phyloP scores from a whole-genome alignment of 257 asterid species.

The Gardenia jasminoides region DNA sequence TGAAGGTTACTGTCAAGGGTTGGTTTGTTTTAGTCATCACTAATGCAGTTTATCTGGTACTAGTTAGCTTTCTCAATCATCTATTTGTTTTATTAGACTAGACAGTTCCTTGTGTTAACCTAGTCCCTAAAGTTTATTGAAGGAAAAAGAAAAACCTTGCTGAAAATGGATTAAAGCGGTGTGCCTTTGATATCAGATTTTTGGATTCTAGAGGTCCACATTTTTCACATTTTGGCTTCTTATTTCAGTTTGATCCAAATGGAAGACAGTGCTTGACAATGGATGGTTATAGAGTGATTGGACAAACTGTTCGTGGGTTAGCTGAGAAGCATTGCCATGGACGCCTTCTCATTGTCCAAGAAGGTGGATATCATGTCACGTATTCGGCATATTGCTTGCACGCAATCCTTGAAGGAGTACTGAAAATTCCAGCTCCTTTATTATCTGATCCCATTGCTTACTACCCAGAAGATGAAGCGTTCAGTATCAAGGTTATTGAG shows the following conservation, averaged over 20 bases:
- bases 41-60: not conserved
- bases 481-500: slow-evolving; percentile 38
- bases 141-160: not conserved
- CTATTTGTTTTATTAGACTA: no score
- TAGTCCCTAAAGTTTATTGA: no score
- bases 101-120: not conserved
- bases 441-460: slow-evolving; percentile 76
- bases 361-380: slow-evolving; percentile 94
- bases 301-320: slow-evolving; percentile 52
- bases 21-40: not conserved
- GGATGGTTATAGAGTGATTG: slow-evolving; percentile 79
- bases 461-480: slow-evolving; percentile 77
- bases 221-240: slow-evolving; percentile 4
- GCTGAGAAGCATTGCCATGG: slow-evolving; percentile 63
- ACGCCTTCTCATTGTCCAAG: slow-evolving; percentile 72
- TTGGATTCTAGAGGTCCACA: not conserved
- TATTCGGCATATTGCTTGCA: slow-evolving; percentile 90
- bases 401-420: slow-evolving; percentile 86
- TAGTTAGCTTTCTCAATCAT: not conserved
- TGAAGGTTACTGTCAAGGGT: no score
- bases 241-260: slow-evolving; percentile 83
- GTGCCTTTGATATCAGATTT: not conserved
- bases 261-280: slow-evolving; percentile 96
- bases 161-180: not conserved
- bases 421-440: slow-evolving; percentile 46